A percentile compares a stretch with the other conserved stretches of the same genome.
Conservation (phyloP, 805 yeast species). For the Myxozyma vanderwaltii region DNA sequence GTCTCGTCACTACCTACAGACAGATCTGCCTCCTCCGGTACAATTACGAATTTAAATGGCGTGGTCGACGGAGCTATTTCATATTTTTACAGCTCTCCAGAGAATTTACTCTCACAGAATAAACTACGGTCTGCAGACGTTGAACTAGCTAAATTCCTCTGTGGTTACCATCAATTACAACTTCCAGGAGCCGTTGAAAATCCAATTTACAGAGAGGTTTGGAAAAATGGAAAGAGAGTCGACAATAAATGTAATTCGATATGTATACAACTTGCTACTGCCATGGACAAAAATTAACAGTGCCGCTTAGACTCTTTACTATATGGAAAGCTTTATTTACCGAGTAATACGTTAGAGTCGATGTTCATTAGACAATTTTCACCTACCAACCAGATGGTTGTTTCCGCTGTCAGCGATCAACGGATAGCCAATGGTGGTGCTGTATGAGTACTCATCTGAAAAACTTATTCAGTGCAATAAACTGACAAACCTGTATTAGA, state of each 20-base stretch:
- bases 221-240: constrained; percentile 39
- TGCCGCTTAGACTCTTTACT: constrained; percentile 48
- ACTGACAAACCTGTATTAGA: constrained; percentile 45
- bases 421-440: constrained; percentile 56
- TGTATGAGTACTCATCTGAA: constrained; percentile 18
- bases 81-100: constrained; percentile 67
- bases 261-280: background rate
- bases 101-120: constrained; percentile 12
- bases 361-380: constrained; percentile 71
- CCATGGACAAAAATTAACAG: background rate
- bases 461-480: background rate
- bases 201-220: constrained; percentile 36
- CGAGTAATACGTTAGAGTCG: constrained; percentile 84
- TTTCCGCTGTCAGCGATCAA: constrained; percentile 75
- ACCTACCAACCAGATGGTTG: constrained; percentile 60
- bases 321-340: constrained; percentile 87
- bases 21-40: constrained; percentile 70
- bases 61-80: constrained; percentile 79
- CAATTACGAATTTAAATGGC: constrained; percentile 45
- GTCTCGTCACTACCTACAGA: constrained; percentile 71
- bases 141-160: constrained; percentile 61
- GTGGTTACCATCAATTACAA: constrained; percentile 65
- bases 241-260: constrained; percentile 32
- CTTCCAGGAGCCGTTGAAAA: constrained; percentile 45
- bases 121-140: constrained; percentile 45